Evolutionary conservation across 176 grass and related monocot species (phyloP), one percentile per base, ranked within the genome.

Genomic region (Aechmea fasciata): DNA sequence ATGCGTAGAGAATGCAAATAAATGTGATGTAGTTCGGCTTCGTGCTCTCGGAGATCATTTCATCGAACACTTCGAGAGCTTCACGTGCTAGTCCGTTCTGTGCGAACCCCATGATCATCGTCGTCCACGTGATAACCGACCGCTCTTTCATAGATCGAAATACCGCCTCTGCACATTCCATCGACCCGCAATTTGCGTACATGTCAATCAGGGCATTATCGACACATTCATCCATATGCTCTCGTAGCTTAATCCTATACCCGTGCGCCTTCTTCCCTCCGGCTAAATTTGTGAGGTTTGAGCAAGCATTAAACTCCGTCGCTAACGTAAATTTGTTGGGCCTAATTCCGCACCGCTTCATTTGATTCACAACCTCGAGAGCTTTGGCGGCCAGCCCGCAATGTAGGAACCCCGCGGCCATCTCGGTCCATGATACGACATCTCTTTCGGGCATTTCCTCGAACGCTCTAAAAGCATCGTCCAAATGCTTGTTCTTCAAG

Each of bases 361-460:
- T 87, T 69, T 71, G 72, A 28, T 74, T 28, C 9, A 87, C 17
- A 2, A 85, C 69, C 33, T 55, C 29, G 14, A 83, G 33, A 0
- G 85, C 73, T 65, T 66, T 75, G 1, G 63, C 62, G 2, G 82
- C 78, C 63, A 71, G 65, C 0, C 79, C 85, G 0, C 54, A 85
- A 2, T 83, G 66, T 13, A 91, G 66, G 55, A 48, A 84, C 9
- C 85, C 85, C 0, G 85, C 49, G 3, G 82, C 79, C 82, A 91
- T 77, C 69, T 74, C 76, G 15, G 89, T 87, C 89, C 89, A 91
- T 2, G 85, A 85, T 64, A 91, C 73, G 2, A 87, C 84, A 54
- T 91, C 88, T 76, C 67, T 79, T 6, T 11, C 2, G 0, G 18
- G 59, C 70, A 91, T 85, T 75, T 84, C 79, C 0, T n/a, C 1